These are phyloP conservation scores for Kluyveromyces sp. DNA, from an alignment of 1,139 yeast species.

Conservation along the genomic window DNA sequence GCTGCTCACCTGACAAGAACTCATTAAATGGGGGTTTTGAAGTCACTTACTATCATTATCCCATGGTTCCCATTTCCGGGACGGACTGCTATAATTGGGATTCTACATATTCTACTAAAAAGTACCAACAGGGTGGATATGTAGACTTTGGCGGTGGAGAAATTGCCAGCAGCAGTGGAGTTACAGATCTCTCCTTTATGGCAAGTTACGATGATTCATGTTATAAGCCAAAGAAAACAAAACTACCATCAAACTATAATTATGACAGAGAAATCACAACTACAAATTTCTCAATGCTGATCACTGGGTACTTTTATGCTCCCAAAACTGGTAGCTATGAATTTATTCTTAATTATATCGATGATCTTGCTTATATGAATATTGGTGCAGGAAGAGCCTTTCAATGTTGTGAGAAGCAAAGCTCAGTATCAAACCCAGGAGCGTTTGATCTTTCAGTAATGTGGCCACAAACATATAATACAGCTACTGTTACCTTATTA, in stretches of 20 bases:
- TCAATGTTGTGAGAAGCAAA: conserved; percentile 9
- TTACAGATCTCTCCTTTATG: conserved; percentile 10
- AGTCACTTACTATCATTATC: conserved; percentile 6
- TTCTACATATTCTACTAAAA: conserved; percentile 6
- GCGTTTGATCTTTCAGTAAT: conserved; percentile 8
- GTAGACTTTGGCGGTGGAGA: conserved; percentile 8
- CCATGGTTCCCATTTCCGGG: not conserved
- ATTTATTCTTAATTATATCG: conserved; percentile 10
- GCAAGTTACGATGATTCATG: not conserved
- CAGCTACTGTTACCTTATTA: conserved; percentile 5
- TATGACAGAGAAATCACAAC: conserved; percentile 5
- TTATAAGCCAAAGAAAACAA: not conserved
- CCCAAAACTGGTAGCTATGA: conserved; percentile 10
- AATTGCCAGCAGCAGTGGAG: conserved; percentile 7
- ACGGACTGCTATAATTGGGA: not conserved
- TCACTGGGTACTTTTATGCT: conserved; percentile 14
- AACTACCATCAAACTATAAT: conserved; percentile 12
- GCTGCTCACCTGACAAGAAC: conserved; percentile 2
- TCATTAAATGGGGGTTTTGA: conserved; percentile 4
- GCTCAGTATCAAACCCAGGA: conserved; percentile 6
- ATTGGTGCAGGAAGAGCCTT: conserved; percentile 15
- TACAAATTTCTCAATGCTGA: conserved; percentile 13
- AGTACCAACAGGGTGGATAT: conserved; percentile 14
- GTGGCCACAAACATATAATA: conserved; percentile 7
- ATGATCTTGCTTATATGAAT: conserved; percentile 12